Percentiles rank a stretch among this genome's conserved stretches.
Conservation (phyloP, 768 basidiomycete genomes). For the Suillus subluteus region DNA sequence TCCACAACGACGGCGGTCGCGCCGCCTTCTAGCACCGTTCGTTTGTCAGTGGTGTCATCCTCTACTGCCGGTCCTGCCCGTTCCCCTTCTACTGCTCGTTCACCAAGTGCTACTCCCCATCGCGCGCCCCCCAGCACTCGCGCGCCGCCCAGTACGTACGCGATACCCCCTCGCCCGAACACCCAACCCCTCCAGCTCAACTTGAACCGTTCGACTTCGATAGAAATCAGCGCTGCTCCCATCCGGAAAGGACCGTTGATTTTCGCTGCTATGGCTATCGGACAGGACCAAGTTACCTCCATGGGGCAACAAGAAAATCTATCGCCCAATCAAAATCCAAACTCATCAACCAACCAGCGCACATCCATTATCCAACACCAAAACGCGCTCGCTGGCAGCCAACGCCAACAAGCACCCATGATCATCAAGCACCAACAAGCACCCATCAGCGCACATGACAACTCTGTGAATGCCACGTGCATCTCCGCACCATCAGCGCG, state of each 20-base stretch:
- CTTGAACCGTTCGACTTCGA: background rate
- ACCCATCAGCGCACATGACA: conserved; percentile 25
- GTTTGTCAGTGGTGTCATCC: background rate
- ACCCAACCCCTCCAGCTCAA: background rate
- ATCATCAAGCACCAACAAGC: background rate
- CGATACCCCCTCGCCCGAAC: conserved; percentile 20
- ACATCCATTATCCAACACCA: background rate
- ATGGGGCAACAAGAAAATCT: background rate
- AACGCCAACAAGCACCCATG: background rate
- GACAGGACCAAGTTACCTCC: background rate
- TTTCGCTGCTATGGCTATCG: conserved; percentile 57
- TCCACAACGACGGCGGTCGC: background rate
- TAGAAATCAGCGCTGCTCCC: conserved; percentile 22
- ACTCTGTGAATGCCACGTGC: conserved; percentile 15
- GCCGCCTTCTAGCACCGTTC: background rate
- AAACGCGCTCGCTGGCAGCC: background rate
- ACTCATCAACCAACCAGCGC: background rate
- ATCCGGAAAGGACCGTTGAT: conserved; percentile 60
- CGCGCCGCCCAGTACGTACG: conserved; percentile 21
- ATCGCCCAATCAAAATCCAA: background rate
- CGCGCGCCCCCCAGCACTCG: conserved; percentile 11
- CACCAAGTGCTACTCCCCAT: background rate
- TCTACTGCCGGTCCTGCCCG: background rate
- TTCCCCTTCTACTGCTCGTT: background rate
- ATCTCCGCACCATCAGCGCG: conserved; percentile 19